These are phyloP conservation scores for Debaryomyces udenii DNA, from an alignment of 1,139 yeast species.

Conservation along the genomic window DNA sequence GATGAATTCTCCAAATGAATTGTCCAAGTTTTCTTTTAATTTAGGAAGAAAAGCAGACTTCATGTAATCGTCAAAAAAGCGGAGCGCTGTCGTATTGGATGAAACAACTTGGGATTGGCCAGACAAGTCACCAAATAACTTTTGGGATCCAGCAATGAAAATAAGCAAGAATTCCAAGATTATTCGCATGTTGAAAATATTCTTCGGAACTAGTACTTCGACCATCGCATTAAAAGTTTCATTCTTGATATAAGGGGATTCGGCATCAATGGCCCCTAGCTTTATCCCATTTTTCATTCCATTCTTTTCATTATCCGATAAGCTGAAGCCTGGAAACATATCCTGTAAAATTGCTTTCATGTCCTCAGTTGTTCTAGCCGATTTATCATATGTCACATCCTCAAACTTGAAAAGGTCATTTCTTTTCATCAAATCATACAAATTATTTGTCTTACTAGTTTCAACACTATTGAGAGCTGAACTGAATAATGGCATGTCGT, in stretches of 20 bases:
- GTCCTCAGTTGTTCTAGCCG: slow-evolving; percentile 44
- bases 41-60: slow-evolving; percentile 63
- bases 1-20: slow-evolving; percentile 33
- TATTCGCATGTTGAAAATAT: slow-evolving; percentile 81
- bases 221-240: slow-evolving; percentile 58
- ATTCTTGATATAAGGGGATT: slow-evolving; percentile 60
- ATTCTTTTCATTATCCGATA: slow-evolving; percentile 28
- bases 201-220: slow-evolving; percentile 71
- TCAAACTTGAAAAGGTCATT: slow-evolving; percentile 53
- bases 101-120: slow-evolving; percentile 12
- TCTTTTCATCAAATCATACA: slow-evolving; percentile 27
- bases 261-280: slow-evolving; percentile 14
- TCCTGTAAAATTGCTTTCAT: slow-evolving; percentile 52
- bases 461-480: slow-evolving; percentile 6
- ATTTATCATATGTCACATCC: slow-evolving; percentile 40
- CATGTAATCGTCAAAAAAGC: slow-evolving; percentile 70
- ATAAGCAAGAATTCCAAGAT: slow-evolving; percentile 63
- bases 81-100: slow-evolving; percentile 32
- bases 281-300: slow-evolving; percentile 11
- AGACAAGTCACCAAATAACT: slow-evolving; percentile 24
- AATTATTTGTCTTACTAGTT: slow-evolving; percentile 11
- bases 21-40: slow-evolving; percentile 57
- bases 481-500: slow-evolving; percentile 20
- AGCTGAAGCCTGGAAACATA: slow-evolving; percentile 62
- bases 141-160: slow-evolving; percentile 55